These are phyloP conservation scores for Leccinum aurantiacum DNA, from an alignment of 768 basidiomycete species.

Conservation along the genomic window DNA sequence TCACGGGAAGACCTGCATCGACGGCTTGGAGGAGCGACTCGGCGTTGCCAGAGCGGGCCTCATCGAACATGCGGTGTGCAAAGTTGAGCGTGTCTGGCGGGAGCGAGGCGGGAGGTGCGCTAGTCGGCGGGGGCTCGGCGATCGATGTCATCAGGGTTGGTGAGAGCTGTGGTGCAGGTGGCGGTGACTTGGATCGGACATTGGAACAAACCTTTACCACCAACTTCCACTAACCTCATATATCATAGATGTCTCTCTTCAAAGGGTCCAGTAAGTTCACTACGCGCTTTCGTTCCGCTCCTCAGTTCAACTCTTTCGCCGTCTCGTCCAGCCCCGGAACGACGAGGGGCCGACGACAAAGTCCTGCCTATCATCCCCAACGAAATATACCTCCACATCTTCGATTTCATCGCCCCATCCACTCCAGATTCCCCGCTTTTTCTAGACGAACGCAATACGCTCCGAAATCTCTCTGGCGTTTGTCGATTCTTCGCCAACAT, in stretches of 20 bases:
- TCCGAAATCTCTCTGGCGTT: neutral
- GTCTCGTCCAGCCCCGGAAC: neutral
- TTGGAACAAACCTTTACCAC: too few relatives aligned
- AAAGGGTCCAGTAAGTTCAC: neutral
- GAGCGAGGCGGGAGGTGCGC: constrained; percentile 14
- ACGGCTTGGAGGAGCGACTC: constrained; percentile 57
- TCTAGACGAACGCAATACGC: neutral
- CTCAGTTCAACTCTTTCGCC: neutral
- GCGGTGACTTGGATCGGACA: too few relatives aligned
- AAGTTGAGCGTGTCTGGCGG: constrained; percentile 43
- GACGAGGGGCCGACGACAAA: neutral
- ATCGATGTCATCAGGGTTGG: neutral
- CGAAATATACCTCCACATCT: neutral
- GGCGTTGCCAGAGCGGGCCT: constrained; percentile 60
- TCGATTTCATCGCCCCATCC: neutral
- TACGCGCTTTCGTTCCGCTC: neutral
- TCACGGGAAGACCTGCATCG: constrained; percentile 66
- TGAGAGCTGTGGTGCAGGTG: neutral
- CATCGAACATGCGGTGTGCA: constrained; percentile 74
- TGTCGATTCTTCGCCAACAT: neutral
- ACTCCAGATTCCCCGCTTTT: neutral
- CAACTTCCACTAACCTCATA: too few relatives aligned
- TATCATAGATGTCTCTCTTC: neutral
- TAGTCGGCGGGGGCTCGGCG: neutral
- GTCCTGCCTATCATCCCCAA: neutral